Evolutionary conservation across 2,329 filamentous ascomycete genomes (phyloP).

Genomic region (Sporothrix luriei): DNA sequence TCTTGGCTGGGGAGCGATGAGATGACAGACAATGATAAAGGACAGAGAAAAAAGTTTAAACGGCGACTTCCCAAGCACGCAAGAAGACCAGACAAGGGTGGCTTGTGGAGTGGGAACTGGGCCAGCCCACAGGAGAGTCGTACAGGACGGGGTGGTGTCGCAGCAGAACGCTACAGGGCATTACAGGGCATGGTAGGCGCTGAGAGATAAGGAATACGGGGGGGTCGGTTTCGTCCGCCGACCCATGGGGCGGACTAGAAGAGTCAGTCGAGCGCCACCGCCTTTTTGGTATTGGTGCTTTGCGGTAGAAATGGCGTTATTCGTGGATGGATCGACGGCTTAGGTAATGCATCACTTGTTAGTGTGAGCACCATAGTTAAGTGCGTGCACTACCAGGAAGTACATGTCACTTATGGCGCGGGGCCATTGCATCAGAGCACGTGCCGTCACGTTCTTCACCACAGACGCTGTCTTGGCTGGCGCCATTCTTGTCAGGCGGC

Average conservation of each 20-base stretch:
- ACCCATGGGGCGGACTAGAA: conserved; percentile 20
- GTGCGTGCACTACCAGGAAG: not conserved
- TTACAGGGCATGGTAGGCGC: not conserved
- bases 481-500: conserved; percentile 2
- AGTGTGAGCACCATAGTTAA: not conserved
- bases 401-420: not conserved
- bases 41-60: not conserved
- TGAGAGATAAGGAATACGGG: not conserved
- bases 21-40: not conserved
- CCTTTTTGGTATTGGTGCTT: conserved; percentile 31
- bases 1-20: not conserved
- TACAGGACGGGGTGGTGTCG: not conserved
- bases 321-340: not conserved
- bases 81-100: conserved; percentile 26
- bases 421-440: conserved; percentile 28
- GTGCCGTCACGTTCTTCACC: conserved; percentile 18
- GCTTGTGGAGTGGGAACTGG: not conserved
- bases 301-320: conserved; percentile 31
- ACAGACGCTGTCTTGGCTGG: not conserved
- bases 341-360: not conserved
- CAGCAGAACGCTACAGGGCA: not conserved
- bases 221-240: not conserved
- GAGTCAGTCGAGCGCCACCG: conserved; percentile 31
- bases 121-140: not conserved
- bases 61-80: conserved; percentile 32